A percentile compares a stretch with the other conserved stretches of the same genome.
These are phyloP conservation scores for Penicillium freii DNA, from an alignment of 2,329 filamentous ascomycete genomes.

Conservation along the genomic window DNA sequence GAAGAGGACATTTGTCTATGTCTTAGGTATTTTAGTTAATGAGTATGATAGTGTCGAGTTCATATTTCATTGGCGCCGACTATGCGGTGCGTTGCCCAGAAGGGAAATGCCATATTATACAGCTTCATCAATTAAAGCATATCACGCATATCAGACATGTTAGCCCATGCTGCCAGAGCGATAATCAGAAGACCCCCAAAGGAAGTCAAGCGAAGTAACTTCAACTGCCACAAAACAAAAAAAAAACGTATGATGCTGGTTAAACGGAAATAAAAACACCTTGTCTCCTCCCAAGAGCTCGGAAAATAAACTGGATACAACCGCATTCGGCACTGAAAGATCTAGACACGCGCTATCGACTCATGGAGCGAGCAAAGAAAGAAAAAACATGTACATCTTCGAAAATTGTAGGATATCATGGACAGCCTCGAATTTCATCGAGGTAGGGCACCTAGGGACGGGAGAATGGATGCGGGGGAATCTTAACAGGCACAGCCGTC, in stretches of 20 bases:
- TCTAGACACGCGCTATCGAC: conserved; percentile 36
- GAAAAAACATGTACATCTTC: conserved; percentile 40
- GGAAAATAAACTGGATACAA: conserved; percentile 16
- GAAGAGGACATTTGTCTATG: too few species aligned
- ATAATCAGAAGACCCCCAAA: conserved; percentile 10
- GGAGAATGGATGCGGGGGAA: conserved; percentile 7
- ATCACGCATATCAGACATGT: conserved; percentile 15
- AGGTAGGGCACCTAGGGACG: conserved; percentile 16
- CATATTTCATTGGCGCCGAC: background rate
- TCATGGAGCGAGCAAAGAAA: conserved; percentile 25
- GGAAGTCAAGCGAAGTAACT: conserved; percentile 13
- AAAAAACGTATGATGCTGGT: conserved; percentile 21
- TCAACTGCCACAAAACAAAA: conserved; percentile 12
- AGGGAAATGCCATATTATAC: conserved; percentile 22
- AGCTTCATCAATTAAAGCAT: conserved; percentile 25
- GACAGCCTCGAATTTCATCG: conserved; percentile 34
- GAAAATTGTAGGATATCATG: conserved; percentile 37
- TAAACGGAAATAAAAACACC: conserved; percentile 23
- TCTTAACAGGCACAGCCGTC: conserved; percentile 68
- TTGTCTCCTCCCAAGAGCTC: conserved; percentile 16
- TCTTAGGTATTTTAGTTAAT: background rate
- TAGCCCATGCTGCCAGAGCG: conserved; percentile 11
- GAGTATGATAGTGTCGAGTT: background rate
- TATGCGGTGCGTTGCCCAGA: background rate
- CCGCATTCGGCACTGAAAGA: conserved; percentile 20